Evolutionary conservation across 306 rosid genomes (phyloP), one percentile per base, ranked within the genome.

Genomic region (Fagus sylvatica): DNA sequence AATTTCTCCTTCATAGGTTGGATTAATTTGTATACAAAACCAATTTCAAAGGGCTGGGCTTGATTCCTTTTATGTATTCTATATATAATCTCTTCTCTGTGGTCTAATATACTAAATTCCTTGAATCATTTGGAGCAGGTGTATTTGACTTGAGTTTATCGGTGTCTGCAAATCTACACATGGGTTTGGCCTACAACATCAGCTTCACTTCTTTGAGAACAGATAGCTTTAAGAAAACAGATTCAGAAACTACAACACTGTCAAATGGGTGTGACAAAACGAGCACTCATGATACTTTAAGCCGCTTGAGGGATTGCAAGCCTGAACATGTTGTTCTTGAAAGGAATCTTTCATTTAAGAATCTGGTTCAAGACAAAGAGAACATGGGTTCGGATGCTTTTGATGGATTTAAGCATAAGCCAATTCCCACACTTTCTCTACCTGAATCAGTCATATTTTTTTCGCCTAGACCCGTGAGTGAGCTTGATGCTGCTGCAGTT

Each of bases 401-500:
- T 2, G 49, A 69, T 55, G 86, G 74, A 5, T 80, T 79, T 68
- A 84, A 77, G n/a, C 88, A 79, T 3, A 76, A 84, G 66, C 72
- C 84, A 66, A 80, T 83, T 65, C 91, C 97, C 0, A 53, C 74
- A 17, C 93, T 91, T 76, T 80, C 88, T 76, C 61, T 93, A 60
- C 91, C 98, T 48, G 84, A 86, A 40, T 76, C 88, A 7, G 80
- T 71, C 3, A 13, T 87, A 34, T 80, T 90, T 69, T 82, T 73
- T 72, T 85, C 96, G 0, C 96, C 97, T 0, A 84, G 87, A 71
- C 93, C 97, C 4, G 87, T 79, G 3, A 67, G 56, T 36, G 96
- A 91, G 85, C 97, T 93, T 61, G 96, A 91, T 49, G 91, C 91
- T 39, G 98, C 97, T 12, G 98, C 98, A 62, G 87, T 88, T 22